Percentiles rank a stretch among this genome's conserved stretches.
Conservation (phyloP, 192 early-diverging fungal genomes). For the Backusella morwellensis region DNA sequence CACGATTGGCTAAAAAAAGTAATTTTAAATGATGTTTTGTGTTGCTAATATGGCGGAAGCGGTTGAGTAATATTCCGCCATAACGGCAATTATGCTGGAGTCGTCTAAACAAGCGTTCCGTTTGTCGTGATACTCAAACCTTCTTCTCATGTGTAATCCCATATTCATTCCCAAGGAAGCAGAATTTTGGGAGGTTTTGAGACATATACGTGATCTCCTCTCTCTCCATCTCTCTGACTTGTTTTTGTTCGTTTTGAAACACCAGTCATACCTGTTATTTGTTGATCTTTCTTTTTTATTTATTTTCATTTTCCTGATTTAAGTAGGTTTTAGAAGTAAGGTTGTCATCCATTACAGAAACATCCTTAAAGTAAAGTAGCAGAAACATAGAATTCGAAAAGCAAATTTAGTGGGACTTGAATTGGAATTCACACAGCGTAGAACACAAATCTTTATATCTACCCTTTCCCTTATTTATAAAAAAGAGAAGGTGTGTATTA, state of each 20-base stretch:
- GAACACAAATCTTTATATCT: too few species aligned
- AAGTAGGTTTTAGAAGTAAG: background rate
- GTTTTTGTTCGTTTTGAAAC: background rate
- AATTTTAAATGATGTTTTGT: background rate
- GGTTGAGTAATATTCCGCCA: background rate
- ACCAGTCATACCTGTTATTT: background rate
- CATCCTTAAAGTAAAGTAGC: background rate
- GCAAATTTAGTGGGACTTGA: too few species aligned
- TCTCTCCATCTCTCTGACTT: background rate
- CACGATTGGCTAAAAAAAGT: background rate
- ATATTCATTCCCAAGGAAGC: background rate
- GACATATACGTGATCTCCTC: background rate
- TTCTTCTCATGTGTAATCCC: background rate
- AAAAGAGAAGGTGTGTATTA: too few species aligned
- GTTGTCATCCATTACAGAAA: background rate
- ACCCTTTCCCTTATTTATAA: too few species aligned
- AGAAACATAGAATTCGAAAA: background rate
- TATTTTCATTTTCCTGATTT: background rate
- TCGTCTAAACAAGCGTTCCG: background rate
- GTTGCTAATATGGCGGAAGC: background rate
- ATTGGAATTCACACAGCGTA: too few species aligned
- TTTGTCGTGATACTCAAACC: background rate
- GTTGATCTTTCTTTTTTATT: background rate
- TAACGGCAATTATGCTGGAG: background rate
- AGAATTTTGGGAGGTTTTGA: background rate